phyloP scores from a whole-genome alignment of 148 eudicot species.

The Fagopyrum esculentum region DNA sequence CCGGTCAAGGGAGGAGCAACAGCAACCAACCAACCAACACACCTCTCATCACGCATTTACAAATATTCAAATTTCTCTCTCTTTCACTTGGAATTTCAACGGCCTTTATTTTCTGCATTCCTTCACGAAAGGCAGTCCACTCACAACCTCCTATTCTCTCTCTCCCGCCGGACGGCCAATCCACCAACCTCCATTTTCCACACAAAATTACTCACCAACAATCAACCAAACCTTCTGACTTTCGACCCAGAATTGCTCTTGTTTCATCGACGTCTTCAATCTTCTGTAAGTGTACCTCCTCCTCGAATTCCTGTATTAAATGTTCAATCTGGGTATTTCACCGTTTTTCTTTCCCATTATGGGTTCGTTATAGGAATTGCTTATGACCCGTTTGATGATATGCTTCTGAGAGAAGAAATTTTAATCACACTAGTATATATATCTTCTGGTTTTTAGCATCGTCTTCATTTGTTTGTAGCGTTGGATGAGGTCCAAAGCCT shows the following conservation, averaged over 20 bases:
- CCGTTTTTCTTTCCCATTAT: not conserved
- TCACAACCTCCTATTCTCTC: constrained; percentile 16
- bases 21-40: not conserved
- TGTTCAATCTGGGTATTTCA: not conserved
- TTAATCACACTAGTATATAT: not conserved
- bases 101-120: constrained; percentile 22
- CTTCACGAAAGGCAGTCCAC: constrained; percentile 28
- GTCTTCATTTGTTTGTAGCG: not conserved
- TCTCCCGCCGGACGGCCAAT: not conserved
- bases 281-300: not conserved
- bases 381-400: not conserved
- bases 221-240: not conserved
- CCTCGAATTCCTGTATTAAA: not conserved
- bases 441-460: not conserved
- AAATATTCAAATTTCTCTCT: not conserved
- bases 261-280: not conserved
- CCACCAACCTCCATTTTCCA: constrained; percentile 7
- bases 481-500: not conserved
- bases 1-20: not conserved
- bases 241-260: not conserved
- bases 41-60: not conserved
- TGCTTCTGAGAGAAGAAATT: not conserved
- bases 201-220: not conserved
- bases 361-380: not conserved
- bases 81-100: constrained; percentile 18